Evolutionary conservation across 2,329 filamentous ascomycete genomes (phyloP).

Genomic region (Westerdykella sp.): DNA sequence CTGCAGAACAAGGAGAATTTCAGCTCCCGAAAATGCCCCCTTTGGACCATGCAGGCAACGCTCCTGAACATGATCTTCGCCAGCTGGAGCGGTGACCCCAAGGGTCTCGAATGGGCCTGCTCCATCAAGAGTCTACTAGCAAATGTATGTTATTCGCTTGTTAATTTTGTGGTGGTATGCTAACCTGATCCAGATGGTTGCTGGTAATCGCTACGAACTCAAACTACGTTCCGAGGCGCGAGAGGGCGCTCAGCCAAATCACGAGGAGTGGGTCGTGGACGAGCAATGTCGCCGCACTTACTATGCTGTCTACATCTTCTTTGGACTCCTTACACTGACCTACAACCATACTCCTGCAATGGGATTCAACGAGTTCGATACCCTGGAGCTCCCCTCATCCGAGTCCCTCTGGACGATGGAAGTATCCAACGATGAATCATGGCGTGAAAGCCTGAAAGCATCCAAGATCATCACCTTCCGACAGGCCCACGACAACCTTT

Average conservation of each 20-base stretch:
- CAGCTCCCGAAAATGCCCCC: slow-evolving; percentile 90
- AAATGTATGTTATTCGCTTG: slow-evolving; percentile 50
- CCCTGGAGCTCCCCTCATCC: slow-evolving; percentile 83
- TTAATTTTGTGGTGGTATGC: not conserved
- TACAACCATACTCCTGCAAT: slow-evolving; percentile 98
- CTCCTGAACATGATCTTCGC: slow-evolving; percentile 98
- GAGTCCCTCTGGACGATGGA: slow-evolving; percentile 92
- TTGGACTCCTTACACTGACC: slow-evolving; percentile 85
- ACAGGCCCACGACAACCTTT: slow-evolving; percentile 89
- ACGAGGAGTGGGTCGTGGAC: slow-evolving; percentile 91
- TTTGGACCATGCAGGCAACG: slow-evolving; percentile 98
- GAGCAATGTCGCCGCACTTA: slow-evolving; percentile 95
- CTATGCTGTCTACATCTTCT: slow-evolving; percentile 98
- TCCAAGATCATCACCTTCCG: slow-evolving; percentile 79
- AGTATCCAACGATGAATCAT: slow-evolving; percentile 68
- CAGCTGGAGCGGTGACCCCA: slow-evolving; percentile 97
- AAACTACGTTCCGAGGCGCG: slow-evolving; percentile 89
- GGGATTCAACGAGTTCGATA: slow-evolving; percentile 96
- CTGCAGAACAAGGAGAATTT: slow-evolving; percentile 98
- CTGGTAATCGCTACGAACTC: slow-evolving; percentile 91
- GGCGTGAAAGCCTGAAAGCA: slow-evolving; percentile 69
- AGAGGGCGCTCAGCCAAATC: slow-evolving; percentile 65
- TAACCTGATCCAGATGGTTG: slow-evolving; percentile 64
- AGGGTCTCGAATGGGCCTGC: slow-evolving; percentile 96
- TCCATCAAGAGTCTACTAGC: slow-evolving; percentile 97